Conservation (phyloP, 306 rosid genomes). For the Mucuna pruriens region DNA sequence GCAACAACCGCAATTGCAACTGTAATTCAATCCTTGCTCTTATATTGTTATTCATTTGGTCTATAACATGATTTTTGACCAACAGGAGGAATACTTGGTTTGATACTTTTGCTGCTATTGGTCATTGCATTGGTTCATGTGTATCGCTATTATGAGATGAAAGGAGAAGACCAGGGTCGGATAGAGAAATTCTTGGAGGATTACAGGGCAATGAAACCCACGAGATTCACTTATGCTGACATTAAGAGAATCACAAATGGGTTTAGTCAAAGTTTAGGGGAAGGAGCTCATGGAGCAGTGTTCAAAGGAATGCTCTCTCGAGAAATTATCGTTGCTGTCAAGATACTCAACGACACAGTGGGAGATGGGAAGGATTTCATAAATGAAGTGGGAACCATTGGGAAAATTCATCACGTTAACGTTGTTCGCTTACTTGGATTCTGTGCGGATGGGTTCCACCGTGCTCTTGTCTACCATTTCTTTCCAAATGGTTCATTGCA, state of each 20-base stretch:
- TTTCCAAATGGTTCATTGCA: conserved; percentile 19
- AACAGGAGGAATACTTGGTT: conserved; percentile 15
- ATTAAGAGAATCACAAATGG: conserved; percentile 46
- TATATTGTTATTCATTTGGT: background rate
- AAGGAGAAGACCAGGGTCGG: conserved; percentile 38
- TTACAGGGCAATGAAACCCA: conserved; percentile 38
- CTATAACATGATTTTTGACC: background rate
- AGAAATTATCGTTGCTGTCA: conserved; percentile 35
- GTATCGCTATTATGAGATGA: background rate
- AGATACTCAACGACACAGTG: conserved; percentile 30
- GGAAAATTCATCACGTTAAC: conserved; percentile 47
- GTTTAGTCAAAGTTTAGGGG: conserved; percentile 40
- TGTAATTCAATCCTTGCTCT: background rate
- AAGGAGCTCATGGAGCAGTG: conserved; percentile 43
- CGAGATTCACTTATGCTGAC: conserved; percentile 48
- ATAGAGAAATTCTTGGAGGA: conserved; percentile 45
- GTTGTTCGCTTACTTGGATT: conserved; percentile 23
- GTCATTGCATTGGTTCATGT: background rate
- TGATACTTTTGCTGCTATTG: background rate
- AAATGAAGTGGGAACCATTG: conserved; percentile 48
- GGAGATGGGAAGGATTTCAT: conserved; percentile 49
- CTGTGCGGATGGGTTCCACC: too few relatives aligned
- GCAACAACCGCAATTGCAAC: background rate
- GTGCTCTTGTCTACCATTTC: too few relatives aligned
- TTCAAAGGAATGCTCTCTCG: conserved; percentile 39